phyloP scores from a whole-genome alignment of 768 basidiomycete species.

The Daedaleopsis nitida region DNA sequence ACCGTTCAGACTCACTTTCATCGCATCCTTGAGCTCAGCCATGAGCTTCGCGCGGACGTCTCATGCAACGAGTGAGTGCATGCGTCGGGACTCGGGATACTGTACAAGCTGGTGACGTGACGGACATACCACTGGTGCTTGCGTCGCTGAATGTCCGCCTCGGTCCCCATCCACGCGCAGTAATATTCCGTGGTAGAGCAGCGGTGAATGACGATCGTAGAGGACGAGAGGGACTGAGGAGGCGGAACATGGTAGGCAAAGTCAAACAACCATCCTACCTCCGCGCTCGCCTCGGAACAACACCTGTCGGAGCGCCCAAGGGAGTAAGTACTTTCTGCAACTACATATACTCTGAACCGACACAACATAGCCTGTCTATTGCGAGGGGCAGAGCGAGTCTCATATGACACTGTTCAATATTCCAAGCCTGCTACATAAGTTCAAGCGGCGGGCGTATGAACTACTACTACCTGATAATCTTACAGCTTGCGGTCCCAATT shows the following conservation, averaged over 20 bases:
- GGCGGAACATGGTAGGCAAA: neutral
- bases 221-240: neutral
- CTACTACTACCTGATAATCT: too few species aligned
- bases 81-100: neutral
- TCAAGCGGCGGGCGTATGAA: too few species aligned
- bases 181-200: neutral
- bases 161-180: neutral
- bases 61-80: constrained; percentile 20
- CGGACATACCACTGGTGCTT: neutral
- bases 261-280: too few species aligned
- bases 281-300: too few species aligned
- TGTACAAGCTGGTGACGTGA: neutral
- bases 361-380: too few species aligned
- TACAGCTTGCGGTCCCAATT: too few species aligned
- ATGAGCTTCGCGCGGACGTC: constrained; percentile 57
- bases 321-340: neutral
- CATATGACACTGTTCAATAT: too few species aligned
- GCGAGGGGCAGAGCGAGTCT: too few species aligned
- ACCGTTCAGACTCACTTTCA: constrained; percentile 55
- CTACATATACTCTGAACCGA: neutral
- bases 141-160: neutral
- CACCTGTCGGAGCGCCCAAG: too few species aligned
- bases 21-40: constrained; percentile 59
- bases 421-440: too few species aligned
- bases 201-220: neutral